These are phyloP conservation scores for Wickerhamomyces xylosicus DNA, from an alignment of 805 yeast species.

Conservation along the genomic window DNA sequence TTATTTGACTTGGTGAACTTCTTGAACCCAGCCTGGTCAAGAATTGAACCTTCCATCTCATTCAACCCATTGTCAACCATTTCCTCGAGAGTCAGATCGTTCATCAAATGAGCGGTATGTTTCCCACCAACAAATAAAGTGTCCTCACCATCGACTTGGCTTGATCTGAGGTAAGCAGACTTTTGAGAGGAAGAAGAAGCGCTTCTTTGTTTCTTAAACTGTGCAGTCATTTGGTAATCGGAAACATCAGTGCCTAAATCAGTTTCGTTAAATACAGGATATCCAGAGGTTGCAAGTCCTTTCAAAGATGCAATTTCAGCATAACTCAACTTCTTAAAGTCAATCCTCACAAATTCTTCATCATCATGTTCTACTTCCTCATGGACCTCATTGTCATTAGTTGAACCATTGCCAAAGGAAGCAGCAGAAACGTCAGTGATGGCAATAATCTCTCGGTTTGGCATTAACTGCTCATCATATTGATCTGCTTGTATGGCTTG, in stretches of 20 bases:
- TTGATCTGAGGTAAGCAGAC: background rate
- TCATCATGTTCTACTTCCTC: slow-evolving; percentile 15
- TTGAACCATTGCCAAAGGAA: no score
- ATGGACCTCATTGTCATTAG: no score
- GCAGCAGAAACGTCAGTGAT: no score
- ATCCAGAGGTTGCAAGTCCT: background rate
- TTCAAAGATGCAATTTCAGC: slow-evolving; percentile 38
- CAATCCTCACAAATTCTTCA: slow-evolving; percentile 35
- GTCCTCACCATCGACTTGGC: slow-evolving; percentile 7
- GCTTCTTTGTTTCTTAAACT: background rate
- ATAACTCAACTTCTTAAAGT: slow-evolving; percentile 37
- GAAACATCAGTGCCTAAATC: slow-evolving; percentile 12
- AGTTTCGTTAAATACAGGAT: slow-evolving; percentile 6
- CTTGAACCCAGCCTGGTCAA: background rate
- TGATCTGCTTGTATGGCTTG: background rate
- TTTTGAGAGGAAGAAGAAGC: background rate
- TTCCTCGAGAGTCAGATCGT: background rate
- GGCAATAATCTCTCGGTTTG: background rate
- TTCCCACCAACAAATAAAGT: background rate
- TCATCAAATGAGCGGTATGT: background rate
- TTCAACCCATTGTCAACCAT: background rate
- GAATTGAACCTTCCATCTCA: background rate
- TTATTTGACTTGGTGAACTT: background rate
- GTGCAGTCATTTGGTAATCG: slow-evolving; percentile 15
- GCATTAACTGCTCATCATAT: background rate